Percentiles rank a stretch among this genome's conserved stretches.
Evolutionary conservation across 129 eudicot genomes (phyloP).

Genomic region (Tanacetum coccineum): DNA sequence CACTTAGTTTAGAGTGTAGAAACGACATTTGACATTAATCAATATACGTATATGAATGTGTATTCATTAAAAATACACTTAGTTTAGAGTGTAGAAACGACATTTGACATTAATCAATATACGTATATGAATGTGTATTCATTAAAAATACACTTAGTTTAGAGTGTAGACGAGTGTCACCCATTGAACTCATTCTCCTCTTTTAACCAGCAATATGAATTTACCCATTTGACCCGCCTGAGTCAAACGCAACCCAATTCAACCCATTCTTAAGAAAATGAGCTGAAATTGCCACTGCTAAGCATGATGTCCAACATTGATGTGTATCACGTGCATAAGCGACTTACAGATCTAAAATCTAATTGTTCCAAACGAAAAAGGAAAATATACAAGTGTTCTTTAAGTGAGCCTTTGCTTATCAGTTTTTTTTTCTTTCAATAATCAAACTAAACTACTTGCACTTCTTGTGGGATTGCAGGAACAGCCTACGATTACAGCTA

Average conservation of each 20-base stretch:
- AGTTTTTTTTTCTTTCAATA: neutral
- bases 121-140: neutral
- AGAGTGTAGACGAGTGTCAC: neutral
- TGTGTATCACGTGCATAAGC: too few relatives aligned
- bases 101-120: neutral
- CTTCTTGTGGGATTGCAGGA: conserved; percentile 41
- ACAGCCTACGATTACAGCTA: conserved; percentile 30
- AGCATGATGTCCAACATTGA: too few relatives aligned
- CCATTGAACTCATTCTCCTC: neutral
- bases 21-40: too few relatives aligned
- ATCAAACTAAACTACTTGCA: neutral
- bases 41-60: too few relatives aligned
- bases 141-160: neutral
- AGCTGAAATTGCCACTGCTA: neutral
- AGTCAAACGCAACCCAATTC: neutral
- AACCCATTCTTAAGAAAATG: neutral
- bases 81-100: too few relatives aligned
- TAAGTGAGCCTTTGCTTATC: neutral
- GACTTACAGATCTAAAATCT: too few relatives aligned
- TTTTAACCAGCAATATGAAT: neutral
- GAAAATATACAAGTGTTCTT: too few relatives aligned
- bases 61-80: too few relatives aligned
- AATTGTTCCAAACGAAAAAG: too few relatives aligned
- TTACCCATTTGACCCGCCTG: neutral
- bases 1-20: too few relatives aligned